Base-by-base conservation (phyloP, 1,284 basidiomycete genomes). In the Ustilago vetiveriae region DNA sequence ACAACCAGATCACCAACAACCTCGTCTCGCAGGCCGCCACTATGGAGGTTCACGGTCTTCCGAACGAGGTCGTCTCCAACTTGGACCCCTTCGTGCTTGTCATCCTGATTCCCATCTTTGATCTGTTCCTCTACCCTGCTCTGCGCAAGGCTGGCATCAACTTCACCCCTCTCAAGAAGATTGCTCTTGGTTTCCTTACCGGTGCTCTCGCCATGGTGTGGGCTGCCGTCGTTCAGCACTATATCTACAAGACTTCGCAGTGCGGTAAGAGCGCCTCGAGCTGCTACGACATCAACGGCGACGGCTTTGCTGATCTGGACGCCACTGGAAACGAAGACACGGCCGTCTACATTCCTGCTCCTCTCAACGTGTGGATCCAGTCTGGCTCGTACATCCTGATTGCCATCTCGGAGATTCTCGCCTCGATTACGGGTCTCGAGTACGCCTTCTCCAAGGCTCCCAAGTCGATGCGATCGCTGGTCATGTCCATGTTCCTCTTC, bases 1-100 rank as follows among this genome's bases (percentile, higher is more conserved):
- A 86, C 72, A 83, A 84, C 57, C 84, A 84, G 76, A 82, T 85
- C 57, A 82, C 79, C 48, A 90, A 89, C 85, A 93, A 93, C 82
- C 81, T 94, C 80, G 88, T 88, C 2, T 79, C 80, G 42, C 83
- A 84, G 82, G 82, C 81, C 10, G 79, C 80, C 39, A 82, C 81
- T 43, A 84, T 86, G 84, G 75, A 82, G 23, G 88, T 88, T 3
- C 84, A 90, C 72, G 90, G 90, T 54, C 73, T 83, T 6, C 92
- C 91, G 9, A 93, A 92, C 79, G 91, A 92, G 76, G 58, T 93
- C 37, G 83, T 92, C 59, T 90, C 89, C 42, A 92, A 92, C 82
- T 84, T 92, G 46, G 89, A 92, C 76, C 91, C 91, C 3, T 84
- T 92, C 47, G 78, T 81, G 38, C 83, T 85, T 51, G 80, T 85